phyloP scores from a whole-genome alignment of 345 rosid species.

The Eucalyptus sp. region DNA sequence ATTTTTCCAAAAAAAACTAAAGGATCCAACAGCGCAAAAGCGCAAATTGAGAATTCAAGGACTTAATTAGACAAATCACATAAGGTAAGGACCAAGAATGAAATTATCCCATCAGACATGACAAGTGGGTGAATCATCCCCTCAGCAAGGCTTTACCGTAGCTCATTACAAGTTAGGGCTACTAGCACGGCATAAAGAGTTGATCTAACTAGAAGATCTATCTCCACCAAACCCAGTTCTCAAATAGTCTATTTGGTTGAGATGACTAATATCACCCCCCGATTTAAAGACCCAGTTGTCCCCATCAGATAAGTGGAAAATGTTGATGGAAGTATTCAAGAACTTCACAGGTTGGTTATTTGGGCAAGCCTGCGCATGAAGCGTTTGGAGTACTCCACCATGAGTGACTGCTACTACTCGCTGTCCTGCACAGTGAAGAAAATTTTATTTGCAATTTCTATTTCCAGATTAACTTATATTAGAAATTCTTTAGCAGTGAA shows the following conservation, averaged over 20 bases:
- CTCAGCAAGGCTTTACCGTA: not conserved
- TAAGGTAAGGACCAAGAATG: not conserved
- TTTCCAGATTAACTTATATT: not conserved
- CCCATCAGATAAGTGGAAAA: slow-evolving; percentile 33
- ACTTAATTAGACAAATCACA: not conserved
- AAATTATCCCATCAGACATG: not conserved
- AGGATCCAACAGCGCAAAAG: not conserved
- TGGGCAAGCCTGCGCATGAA: slow-evolving; percentile 53
- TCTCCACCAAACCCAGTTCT: slow-evolving; percentile 70
- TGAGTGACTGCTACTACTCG: slow-evolving; percentile 57
- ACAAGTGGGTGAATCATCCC: not conserved
- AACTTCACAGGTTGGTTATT: slow-evolving; percentile 22
- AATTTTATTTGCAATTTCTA: not conserved
- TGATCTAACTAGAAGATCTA: slow-evolving; percentile 45
- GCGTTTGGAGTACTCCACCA: slow-evolving; percentile 65
- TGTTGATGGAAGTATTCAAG: slow-evolving; percentile 52
- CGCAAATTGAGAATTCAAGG: not conserved
- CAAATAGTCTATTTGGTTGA: slow-evolving; percentile 29
- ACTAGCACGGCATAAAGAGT: not conserved
- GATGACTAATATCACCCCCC: slow-evolving; percentile 19
- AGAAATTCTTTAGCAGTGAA: not conserved
- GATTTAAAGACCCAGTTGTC: slow-evolving; percentile 39
- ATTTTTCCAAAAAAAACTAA: not conserved
- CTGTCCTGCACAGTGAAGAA: slow-evolving; percentile 25
- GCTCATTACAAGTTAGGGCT: not conserved